Evolutionary conservation across 2,329 filamentous ascomycete genomes (phyloP).

Genomic region (Colletotrichum chlorophyti): DNA sequence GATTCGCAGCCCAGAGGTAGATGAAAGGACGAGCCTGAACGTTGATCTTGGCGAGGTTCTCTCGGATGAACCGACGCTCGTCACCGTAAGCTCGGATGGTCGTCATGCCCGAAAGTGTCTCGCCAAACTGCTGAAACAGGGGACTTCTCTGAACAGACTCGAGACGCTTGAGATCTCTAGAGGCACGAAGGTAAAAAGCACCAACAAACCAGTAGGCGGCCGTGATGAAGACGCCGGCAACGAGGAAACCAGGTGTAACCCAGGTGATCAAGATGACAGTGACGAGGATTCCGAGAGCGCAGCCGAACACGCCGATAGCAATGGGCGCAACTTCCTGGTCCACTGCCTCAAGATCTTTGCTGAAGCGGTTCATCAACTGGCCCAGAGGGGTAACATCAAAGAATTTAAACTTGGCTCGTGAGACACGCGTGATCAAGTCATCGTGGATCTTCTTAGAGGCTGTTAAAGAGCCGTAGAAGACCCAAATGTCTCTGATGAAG

Average conservation of each 20-base stretch:
- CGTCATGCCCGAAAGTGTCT: constrained; percentile 92
- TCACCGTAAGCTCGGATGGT: constrained; percentile 97
- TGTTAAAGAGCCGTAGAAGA: constrained; percentile 90
- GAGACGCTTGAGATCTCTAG: constrained; percentile 92
- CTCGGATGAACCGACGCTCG: constrained; percentile 88
- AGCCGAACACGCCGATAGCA: constrained; percentile 78
- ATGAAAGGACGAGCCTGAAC: constrained; percentile 92
- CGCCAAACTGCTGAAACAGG: constrained; percentile 96
- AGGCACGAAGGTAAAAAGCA: constrained; percentile 87
- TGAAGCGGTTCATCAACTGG: constrained; percentile 98
- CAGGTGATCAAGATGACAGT: constrained; percentile 86
- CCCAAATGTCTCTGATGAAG: constrained; percentile 81
- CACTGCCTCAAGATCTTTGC: constrained; percentile 92
- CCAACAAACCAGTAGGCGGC: constrained; percentile 83
- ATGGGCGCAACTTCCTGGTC: constrained; percentile 96
- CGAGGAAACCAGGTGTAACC: constrained; percentile 90
- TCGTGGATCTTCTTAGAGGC: constrained; percentile 88
- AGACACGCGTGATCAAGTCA: constrained; percentile 77
- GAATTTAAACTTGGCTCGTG: constrained; percentile 93
- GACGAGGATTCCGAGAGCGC: constrained; percentile 73
- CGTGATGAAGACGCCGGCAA: constrained; percentile 86
- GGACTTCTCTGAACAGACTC: constrained; percentile 95
- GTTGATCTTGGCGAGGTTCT: constrained; percentile 89
- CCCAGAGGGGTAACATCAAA: constrained; percentile 96
- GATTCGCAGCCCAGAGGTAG: constrained; percentile 94